Evolutionary conservation across 179 eudicot genomes (phyloP).

Genomic region (Spergularia azorica): DNA sequence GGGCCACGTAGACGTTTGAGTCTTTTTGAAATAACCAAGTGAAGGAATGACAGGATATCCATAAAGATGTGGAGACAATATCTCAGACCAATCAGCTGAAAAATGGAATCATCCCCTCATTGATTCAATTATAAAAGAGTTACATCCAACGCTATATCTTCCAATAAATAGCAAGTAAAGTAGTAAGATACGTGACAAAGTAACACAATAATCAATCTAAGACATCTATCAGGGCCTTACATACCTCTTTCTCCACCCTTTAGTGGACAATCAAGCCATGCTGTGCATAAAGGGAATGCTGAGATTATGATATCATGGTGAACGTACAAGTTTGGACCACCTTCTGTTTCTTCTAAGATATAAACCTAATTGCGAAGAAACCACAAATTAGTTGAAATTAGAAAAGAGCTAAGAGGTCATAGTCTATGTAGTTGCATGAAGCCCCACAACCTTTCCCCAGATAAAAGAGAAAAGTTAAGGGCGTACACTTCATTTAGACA

Average conservation of each 20-base stretch:
- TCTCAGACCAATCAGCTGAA: background rate
- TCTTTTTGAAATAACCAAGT: background rate
- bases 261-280: constrained; percentile 95
- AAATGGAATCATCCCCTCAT: background rate
- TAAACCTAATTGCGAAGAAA: constrained; percentile 51
- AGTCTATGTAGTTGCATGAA: background rate
- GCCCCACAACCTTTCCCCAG: background rate
- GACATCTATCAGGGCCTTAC: constrained; percentile 5
- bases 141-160: background rate
- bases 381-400: background rate
- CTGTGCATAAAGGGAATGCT: constrained; percentile 89
- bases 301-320: constrained; percentile 88
- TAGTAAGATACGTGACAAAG: background rate
- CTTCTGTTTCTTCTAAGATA: constrained; percentile 66
- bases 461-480: background rate
- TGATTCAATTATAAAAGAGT: background rate
- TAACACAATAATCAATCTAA: background rate
- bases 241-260: constrained; percentile 96
- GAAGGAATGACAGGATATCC: background rate
- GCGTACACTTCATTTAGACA: background rate
- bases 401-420: background rate
- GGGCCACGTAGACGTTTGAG: background rate
- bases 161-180: constrained; percentile 8
- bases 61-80: background rate
- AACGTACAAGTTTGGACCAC: constrained; percentile 71